Base-by-base conservation (phyloP, 2,329 filamentous ascomycete genomes). In the Cladorrhinum sp. region DNA sequence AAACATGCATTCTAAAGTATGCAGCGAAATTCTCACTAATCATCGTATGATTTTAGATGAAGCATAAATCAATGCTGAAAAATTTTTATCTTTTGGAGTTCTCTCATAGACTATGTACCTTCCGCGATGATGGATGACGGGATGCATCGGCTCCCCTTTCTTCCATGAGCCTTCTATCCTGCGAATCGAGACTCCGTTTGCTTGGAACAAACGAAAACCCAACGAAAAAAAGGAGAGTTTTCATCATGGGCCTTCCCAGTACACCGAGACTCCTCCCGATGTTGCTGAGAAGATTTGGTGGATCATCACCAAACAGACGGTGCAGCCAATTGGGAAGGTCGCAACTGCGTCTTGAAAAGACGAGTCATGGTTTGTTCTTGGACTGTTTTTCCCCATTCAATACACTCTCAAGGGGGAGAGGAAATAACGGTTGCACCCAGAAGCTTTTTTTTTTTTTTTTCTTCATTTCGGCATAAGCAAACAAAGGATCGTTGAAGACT, bases 291-390 rank as follows among this genome's bases (percentile, higher is more conserved):
- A 46, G 42, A 18, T 46, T 42, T 46, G 42, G 42, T 18, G 42
- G 42, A 46, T 46, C 42, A 18, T 36, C 12, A 36, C 33, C 12
- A 16, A 36, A 36, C 33, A 36, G 33, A 36, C 33, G 33, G 8
- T 36, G 33, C 33, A 51, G 23, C 36, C 53, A 55, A 55, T 55
- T 55, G 33, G 26, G 53, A 52, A 55, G 18, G 52, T 57, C 55
- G 24, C 50, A 56, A 59, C 52, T 30, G 42, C 30, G 30, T 59
- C 54, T 55, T 52, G 54, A 60, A 57, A 58, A 26, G 6, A 5
- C 54, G 65, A 64, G 61, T 62, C 63, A 62, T 61, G 53, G 26
- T 20, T 46, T 46, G 42, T 20, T 21, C 42, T 46, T 10, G n/a
- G 26, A 9, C 9, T 28, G 26, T 28, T 46, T 58, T 46, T 54